Percentiles rank a stretch among this genome's conserved stretches.
Evolutionary conservation across 495 filamentous ascomycete species (phyloP).

Genomic region (Geoglossum glabrum): DNA sequence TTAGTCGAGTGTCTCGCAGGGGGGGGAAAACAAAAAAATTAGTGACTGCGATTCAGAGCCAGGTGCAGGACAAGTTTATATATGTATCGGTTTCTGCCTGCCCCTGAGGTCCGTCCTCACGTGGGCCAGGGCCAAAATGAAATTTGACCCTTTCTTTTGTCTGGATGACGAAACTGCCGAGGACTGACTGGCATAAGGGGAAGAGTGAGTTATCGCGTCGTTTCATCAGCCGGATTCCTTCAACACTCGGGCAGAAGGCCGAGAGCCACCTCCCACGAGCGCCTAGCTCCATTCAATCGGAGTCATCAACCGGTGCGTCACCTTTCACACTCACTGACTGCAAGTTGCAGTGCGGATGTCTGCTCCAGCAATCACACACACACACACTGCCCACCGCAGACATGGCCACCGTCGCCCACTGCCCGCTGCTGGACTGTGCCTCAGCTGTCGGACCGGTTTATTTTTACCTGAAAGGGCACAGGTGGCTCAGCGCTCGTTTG

Average conservation of each 20-base stretch:
- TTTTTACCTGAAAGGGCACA: not conserved
- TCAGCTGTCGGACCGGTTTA: not conserved
- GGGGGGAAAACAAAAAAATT: not conserved
- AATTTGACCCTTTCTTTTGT: not conserved
- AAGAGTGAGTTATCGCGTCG: not conserved
- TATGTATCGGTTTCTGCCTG: not conserved
- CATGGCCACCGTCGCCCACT: not conserved
- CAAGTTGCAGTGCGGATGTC: not conserved
- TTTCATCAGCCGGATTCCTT: not conserved
- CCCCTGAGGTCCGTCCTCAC: not conserved
- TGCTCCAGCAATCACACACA: not conserved
- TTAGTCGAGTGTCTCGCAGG: not conserved
- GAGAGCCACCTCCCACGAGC: not conserved
- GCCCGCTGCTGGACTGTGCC: not conserved
- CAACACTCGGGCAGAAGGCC: not conserved
- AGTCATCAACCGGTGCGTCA: not conserved
- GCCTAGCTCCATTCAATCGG: slow-evolving; percentile 1
- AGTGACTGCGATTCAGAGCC: slow-evolving; percentile 1
- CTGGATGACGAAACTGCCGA: not conserved
- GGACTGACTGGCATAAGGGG: not conserved
- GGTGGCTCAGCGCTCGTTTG: not conserved
- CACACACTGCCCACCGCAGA: too few species aligned
- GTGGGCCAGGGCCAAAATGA: not conserved
- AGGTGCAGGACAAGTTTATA: not conserved
- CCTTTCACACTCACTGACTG: not conserved